A percentile compares a stretch with the other conserved stretches of the same genome.
These are phyloP conservation scores for Cardamine occulta DNA, from an alignment of 345 rosid genomes.

Conservation along the genomic window DNA sequence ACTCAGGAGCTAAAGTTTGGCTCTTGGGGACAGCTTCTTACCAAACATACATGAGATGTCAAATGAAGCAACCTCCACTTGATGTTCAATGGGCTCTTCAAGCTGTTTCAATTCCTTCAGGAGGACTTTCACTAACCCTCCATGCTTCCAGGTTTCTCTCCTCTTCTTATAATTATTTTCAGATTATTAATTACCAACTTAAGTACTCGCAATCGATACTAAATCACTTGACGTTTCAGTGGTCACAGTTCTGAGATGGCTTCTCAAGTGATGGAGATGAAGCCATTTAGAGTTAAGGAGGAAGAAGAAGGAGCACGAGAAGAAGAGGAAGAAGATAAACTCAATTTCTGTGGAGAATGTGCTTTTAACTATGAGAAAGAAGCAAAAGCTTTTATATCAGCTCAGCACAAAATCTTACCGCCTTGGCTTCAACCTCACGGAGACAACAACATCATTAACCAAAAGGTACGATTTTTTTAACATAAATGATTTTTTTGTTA, in stretches of 20 bases:
- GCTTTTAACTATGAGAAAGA: conserved; percentile 71
- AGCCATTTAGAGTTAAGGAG: conserved; percentile 54
- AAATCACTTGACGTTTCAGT: conserved; percentile 25
- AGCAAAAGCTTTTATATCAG: conserved; percentile 59
- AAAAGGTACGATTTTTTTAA: conserved; percentile 53
- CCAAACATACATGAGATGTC: conserved; percentile 82
- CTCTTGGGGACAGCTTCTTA: conserved; percentile 72
- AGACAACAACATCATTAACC: conserved; percentile 44
- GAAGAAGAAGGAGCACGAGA: conserved; percentile 34
- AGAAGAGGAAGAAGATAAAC: conserved; percentile 59
- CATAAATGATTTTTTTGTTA: not conserved
- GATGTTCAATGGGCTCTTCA: conserved; percentile 84
- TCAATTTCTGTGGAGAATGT: conserved; percentile 74
- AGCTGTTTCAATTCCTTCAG: conserved; percentile 82
- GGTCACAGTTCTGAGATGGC: conserved; percentile 43
- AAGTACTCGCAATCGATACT: conserved; percentile 47
- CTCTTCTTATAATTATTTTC: not conserved
- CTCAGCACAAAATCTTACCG: conserved; percentile 59
- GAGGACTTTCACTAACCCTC: conserved; percentile 77
- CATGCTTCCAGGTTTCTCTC: conserved; percentile 65
- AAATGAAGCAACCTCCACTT: conserved; percentile 81
- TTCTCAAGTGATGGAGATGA: conserved; percentile 56
- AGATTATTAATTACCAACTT: not conserved
- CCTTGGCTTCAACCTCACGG: conserved; percentile 69
- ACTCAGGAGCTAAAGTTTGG: conserved; percentile 61